Evolutionary conservation across 2,329 filamentous ascomycete species (phyloP).

Genomic region (Colletotrichum simmondsii): DNA sequence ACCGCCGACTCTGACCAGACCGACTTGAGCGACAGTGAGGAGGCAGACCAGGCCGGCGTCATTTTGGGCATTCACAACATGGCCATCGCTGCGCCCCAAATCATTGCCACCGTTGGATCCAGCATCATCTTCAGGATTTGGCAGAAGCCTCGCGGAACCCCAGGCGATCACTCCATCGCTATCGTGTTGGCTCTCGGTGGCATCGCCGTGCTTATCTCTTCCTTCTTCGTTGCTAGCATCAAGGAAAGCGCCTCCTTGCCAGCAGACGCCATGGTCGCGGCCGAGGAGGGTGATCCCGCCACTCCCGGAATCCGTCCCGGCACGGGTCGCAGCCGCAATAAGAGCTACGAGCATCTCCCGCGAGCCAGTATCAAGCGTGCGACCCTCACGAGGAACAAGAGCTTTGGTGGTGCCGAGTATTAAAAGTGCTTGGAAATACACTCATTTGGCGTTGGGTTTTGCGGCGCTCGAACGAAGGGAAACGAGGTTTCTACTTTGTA

Average conservation of each 20-base stretch:
- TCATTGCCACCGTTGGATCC: constrained; percentile 86
- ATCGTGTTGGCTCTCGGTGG: constrained; percentile 90
- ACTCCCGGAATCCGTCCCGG: constrained; percentile 40
- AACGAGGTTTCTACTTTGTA: background rate
- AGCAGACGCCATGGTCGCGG: constrained; percentile 50
- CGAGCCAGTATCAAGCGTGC: constrained; percentile 58
- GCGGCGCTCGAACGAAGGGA: background rate
- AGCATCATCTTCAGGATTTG: constrained; percentile 85
- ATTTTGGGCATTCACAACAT: constrained; percentile 97
- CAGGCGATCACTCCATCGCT: constrained; percentile 87
- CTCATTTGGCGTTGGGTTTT: constrained; percentile 27
- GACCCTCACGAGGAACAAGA: constrained; percentile 58
- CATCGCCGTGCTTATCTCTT: constrained; percentile 79
- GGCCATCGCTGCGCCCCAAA: constrained; percentile 90
- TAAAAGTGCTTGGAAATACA: constrained; percentile 36
- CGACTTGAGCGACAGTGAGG: constrained; percentile 58
- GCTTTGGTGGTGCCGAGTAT: constrained; percentile 61
- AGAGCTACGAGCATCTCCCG: constrained; percentile 53
- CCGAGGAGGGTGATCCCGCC: constrained; percentile 53
- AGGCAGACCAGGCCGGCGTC: constrained; percentile 83
- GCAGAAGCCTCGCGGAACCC: constrained; percentile 86
- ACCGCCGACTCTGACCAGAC: constrained; percentile 26
- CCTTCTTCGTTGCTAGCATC: constrained; percentile 76
- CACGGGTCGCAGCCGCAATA: constrained; percentile 47
- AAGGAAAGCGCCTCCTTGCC: constrained; percentile 65